phyloP scores from a whole-genome alignment of 2,329 filamentous ascomycete genomes.

The Trichoderma afroharzianum region DNA sequence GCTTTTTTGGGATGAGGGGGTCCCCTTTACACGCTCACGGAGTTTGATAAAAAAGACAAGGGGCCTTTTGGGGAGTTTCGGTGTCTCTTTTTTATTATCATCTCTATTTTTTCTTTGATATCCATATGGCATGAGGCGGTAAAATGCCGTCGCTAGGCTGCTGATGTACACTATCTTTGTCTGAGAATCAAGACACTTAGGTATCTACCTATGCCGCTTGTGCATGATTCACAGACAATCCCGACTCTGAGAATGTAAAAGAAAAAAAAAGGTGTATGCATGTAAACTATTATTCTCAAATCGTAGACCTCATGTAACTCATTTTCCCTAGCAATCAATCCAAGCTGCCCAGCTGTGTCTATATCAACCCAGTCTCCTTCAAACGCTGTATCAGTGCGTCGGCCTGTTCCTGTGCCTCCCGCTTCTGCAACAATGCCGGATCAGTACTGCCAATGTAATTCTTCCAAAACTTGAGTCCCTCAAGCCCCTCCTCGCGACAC shows the following conservation, averaged over 20 bases:
- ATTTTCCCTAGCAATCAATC: not conserved
- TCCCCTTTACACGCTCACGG: not conserved
- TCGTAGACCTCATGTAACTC: not conserved
- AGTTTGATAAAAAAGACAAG: slow-evolving; percentile 4
- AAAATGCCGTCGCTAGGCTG: not conserved
- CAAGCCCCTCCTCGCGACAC: slow-evolving; percentile 87
- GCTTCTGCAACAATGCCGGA: slow-evolving; percentile 27
- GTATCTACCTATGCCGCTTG: not conserved
- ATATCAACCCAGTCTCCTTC: slow-evolving; percentile 40
- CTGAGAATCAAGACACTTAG: not conserved
- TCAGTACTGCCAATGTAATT: slow-evolving; percentile 61
- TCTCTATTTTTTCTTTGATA: not conserved
- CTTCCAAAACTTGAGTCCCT: slow-evolving; percentile 90
- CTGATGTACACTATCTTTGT: not conserved
- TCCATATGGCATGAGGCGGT: not conserved
- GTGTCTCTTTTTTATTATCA: not conserved
- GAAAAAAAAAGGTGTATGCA: not conserved
- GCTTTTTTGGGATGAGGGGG: not conserved
- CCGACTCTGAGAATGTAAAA: not conserved
- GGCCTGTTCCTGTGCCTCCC: slow-evolving; percentile 30
- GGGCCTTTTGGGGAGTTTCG: slow-evolving; percentile 6
- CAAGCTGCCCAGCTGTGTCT: not conserved
- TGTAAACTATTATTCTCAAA: not conserved
- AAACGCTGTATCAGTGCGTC: slow-evolving; percentile 44
- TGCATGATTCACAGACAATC: not conserved